Conservation (phyloP, 805 yeast genomes). For the Candida michaelii region DNA sequence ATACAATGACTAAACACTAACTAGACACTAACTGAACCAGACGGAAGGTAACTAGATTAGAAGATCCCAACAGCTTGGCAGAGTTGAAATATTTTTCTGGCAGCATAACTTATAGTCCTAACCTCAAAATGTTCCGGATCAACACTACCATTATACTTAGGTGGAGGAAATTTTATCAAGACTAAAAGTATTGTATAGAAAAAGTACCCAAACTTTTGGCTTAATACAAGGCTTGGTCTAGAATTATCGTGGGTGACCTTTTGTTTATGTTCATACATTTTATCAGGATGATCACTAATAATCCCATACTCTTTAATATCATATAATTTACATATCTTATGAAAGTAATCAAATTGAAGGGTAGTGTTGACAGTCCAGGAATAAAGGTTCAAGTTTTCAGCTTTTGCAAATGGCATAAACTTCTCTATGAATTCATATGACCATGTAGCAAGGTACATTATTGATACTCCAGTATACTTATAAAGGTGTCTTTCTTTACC, state of each 20-base stretch:
- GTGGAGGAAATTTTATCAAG: neutral
- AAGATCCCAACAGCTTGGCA: conserved; percentile 9
- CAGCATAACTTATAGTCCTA: neutral
- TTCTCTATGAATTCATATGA: conserved; percentile 30
- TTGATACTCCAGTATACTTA: conserved; percentile 35
- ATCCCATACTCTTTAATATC: conserved; percentile 33
- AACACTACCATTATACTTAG: neutral
- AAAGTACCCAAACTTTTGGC: neutral
- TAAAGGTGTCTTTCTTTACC: conserved; percentile 24
- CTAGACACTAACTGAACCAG: too few relatives aligned
- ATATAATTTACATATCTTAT: conserved; percentile 23
- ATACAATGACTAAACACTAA: too few relatives aligned
- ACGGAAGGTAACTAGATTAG: neutral
- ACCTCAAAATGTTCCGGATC: conserved; percentile 3
- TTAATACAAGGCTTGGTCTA: conserved; percentile 5
- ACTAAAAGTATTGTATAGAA: neutral
- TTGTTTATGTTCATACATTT: conserved; percentile 17
- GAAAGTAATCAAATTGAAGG: conserved; percentile 36
- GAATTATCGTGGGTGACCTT: neutral
- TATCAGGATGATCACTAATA: conserved; percentile 37
- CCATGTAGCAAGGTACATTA: conserved; percentile 41
- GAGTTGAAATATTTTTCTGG: neutral
- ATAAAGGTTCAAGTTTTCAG: conserved; percentile 31
- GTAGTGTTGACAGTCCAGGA: conserved; percentile 41
- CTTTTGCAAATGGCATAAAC: conserved; percentile 36